Base-by-base conservation (phyloP, 1,139 yeast species). In the Nakaseomyces uthaithaninus region DNA sequence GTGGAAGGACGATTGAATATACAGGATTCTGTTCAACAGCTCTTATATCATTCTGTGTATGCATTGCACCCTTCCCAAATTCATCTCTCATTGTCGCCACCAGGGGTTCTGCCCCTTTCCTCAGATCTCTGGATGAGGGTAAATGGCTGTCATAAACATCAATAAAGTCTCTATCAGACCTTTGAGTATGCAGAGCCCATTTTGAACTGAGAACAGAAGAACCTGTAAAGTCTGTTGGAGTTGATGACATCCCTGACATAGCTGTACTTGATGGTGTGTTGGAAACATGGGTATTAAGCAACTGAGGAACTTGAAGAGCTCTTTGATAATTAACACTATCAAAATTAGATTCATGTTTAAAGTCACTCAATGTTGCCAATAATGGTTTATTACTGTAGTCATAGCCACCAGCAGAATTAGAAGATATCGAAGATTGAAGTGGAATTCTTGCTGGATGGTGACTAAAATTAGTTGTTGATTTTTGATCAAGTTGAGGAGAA, bases 91-190 rank as follows among this genome's bases (percentile, higher is more conserved):
- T 19, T 4, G 35, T 25, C 4, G 35, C 35, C n/a, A 31, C 25
- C 25, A 31, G 7, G 9, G 35, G 35, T 12, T 31, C 35, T 2
- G 35, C 25, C 4, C 35, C 35, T n/a, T 31, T 31, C 11, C 35
- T 19, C 11, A 31, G 20, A 12, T 31, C 35, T 20, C 35, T 31
- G n/a, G 35, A 31, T 4, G 25, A 19, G 12, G 35, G 35, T 16
- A 31, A 4, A 20, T 31, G 35, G 11, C 25, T 19, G 25, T 31
- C 35, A 20, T 31, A 31, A 4, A 20, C 35, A 31, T 31, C 35
- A 12, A 31, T 20, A 19, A 31, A 31, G n/a, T 31, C 35, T 14
- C 35, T 19, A 5, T 31, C 35, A 2, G 25, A 19, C 20, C 25
- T 31, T 20, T 31, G 35, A 7, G 35, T 31, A 19, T 31, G 35